Evolutionary conservation across 2,329 filamentous ascomycete species (phyloP).

Genomic region (Colletotrichum musicola): DNA sequence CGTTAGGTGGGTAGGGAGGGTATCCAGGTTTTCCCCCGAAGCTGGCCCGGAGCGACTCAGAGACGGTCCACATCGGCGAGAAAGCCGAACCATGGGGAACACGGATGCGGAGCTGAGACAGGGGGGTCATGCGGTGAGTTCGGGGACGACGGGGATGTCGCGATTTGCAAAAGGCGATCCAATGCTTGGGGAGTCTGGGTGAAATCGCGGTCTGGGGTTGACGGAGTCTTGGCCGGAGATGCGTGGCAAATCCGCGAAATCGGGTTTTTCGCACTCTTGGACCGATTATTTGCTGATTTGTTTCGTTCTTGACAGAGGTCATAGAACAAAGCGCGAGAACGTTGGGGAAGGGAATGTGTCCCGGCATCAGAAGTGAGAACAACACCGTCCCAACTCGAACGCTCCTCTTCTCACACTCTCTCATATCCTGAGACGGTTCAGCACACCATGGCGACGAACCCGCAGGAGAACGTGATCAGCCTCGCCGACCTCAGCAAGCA

Average conservation of each 20-base stretch:
- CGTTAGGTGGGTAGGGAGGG: background rate
- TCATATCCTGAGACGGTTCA: too few species aligned
- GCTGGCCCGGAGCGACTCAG: background rate
- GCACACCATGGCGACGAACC: conserved; percentile 13
- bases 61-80: conserved; percentile 31
- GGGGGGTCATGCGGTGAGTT: background rate
- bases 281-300: background rate
- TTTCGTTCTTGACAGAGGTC: background rate
- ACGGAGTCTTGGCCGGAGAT: background rate
- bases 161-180: conserved; percentile 15
- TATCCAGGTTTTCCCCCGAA: background rate
- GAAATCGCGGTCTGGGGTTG: background rate
- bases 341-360: background rate
- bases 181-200: background rate
- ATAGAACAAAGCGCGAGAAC: background rate
- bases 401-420: background rate
- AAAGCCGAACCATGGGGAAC: conserved; percentile 18
- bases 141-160: conserved; percentile 19
- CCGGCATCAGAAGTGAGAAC: background rate
- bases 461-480: conserved; percentile 36
- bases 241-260: background rate
- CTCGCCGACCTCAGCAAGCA: conserved; percentile 60
- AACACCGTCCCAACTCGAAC: background rate
- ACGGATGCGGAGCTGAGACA: conserved; percentile 10
- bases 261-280: background rate